phyloP scores from a whole-genome alignment of 2,329 filamentous ascomycete species.

The Coniochaeta prunicola region DNA sequence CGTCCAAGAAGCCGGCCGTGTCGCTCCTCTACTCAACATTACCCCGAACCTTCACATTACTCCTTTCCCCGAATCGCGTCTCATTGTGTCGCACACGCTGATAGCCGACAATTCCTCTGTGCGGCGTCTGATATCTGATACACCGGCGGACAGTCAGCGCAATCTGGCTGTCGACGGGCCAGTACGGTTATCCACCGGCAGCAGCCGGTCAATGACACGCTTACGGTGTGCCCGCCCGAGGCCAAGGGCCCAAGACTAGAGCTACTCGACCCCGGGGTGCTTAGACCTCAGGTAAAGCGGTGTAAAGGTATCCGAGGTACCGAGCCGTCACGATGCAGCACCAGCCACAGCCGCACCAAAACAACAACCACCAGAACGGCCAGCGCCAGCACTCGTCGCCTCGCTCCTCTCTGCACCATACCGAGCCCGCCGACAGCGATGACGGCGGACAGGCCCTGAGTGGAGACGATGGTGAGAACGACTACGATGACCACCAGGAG shows the following conservation, averaged over 20 bases:
- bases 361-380: slow-evolving; percentile 11
- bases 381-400: slow-evolving; percentile 9
- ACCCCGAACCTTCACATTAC: slow-evolving; percentile 26
- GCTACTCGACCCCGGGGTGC: background rate
- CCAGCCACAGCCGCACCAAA: slow-evolving; percentile 1
- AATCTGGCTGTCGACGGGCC: background rate
- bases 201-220: background rate
- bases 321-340: slow-evolving; percentile 17
- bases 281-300: background rate
- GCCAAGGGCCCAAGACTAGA: background rate
- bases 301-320: background rate
- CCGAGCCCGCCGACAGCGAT: slow-evolving; percentile 36
- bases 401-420: slow-evolving; percentile 11
- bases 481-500: slow-evolving; percentile 35
- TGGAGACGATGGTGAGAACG: slow-evolving; percentile 32
- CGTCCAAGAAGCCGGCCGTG: slow-evolving; percentile 1
- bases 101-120: background rate
- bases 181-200: background rate
- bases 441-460: slow-evolving; percentile 36
- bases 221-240: background rate
- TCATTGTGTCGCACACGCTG: slow-evolving; percentile 4
- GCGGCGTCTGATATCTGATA: background rate
- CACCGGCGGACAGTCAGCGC: background rate
- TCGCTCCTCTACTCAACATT: slow-evolving; percentile 36
- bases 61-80: background rate